phyloP scores from a whole-genome alignment of 768 basidiomycete genomes.

The Boletales sp. region DNA sequence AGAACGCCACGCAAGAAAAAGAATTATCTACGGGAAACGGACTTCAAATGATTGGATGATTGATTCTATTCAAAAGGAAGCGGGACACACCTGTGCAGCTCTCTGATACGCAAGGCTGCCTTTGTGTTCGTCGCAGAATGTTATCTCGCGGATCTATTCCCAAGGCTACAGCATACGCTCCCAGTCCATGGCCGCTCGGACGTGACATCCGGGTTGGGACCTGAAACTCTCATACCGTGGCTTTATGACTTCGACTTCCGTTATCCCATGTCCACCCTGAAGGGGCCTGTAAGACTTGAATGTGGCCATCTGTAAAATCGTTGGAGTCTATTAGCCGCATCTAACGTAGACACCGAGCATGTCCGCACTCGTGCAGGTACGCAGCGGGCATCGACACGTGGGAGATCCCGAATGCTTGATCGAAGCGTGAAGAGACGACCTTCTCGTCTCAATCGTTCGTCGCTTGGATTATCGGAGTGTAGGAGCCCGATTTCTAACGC shows the following conservation, averaged over 20 bases:
- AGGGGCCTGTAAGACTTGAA: slow-evolving; percentile 23
- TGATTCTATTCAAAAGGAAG: slow-evolving; percentile 17
- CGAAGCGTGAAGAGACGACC: slow-evolving; percentile 34
- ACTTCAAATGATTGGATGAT: slow-evolving; percentile 15
- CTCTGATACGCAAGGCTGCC: slow-evolving; percentile 36
- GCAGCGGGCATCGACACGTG: slow-evolving; percentile 22
- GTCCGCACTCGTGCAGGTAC: slow-evolving; percentile 26
- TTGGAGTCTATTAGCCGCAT: neutral
- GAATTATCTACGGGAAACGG: slow-evolving; percentile 17
- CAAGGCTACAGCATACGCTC: slow-evolving; percentile 27
- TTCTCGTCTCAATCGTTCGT: slow-evolving; percentile 26
- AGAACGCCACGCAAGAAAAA: slow-evolving; percentile 33
- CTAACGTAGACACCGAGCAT: neutral
- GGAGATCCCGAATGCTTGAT: slow-evolving; percentile 43
- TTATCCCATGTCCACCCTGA: slow-evolving; percentile 25
- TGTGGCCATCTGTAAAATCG: no score
- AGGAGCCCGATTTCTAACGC: slow-evolving; percentile 32
- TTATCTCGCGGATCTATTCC: slow-evolving; percentile 18
- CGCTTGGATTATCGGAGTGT: slow-evolving; percentile 13
- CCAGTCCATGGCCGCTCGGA: slow-evolving; percentile 21
- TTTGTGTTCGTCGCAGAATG: slow-evolving; percentile 25
- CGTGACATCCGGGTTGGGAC: slow-evolving; percentile 13
- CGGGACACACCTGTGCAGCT: slow-evolving; percentile 31
- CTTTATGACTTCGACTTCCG: slow-evolving; percentile 3
- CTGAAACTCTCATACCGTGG: slow-evolving; percentile 8